phyloP scores from a whole-genome alignment of 306 rosid species.

The Glycine latifolia region DNA sequence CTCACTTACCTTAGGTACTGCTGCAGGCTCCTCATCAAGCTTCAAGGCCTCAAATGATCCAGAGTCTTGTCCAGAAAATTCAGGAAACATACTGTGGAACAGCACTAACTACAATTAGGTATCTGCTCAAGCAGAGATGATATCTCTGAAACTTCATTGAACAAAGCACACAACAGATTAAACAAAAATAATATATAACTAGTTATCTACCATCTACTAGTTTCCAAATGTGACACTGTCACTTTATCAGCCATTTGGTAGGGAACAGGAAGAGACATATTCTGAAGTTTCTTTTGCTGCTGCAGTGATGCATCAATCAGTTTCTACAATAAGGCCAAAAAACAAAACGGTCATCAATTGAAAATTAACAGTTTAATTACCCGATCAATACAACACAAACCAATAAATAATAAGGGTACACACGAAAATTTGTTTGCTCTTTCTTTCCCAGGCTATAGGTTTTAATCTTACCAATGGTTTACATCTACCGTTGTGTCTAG shows the following conservation, averaged over 20 bases:
- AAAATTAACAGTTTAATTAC: constrained; percentile 6
- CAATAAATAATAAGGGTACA: constrained; percentile 13
- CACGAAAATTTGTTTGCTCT: not conserved
- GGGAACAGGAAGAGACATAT: constrained; percentile 68
- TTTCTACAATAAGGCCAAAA: constrained; percentile 60
- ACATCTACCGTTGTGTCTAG: not conserved
- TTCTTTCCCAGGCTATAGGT: not conserved
- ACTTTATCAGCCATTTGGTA: constrained; percentile 56
- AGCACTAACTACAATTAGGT: constrained; percentile 24
- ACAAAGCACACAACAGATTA: no score
- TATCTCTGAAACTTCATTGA: not conserved
- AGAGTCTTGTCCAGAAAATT: constrained; percentile 58
- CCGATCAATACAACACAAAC: not conserved
- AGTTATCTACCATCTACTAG: constrained; percentile 56
- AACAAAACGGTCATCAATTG: constrained; percentile 29
- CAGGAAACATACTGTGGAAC: constrained; percentile 64
- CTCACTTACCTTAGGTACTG: constrained; percentile 71
- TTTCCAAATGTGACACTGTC: constrained; percentile 55
- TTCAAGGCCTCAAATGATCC: constrained; percentile 55
- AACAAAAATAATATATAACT: no score
- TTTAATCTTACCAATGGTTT: not conserved
- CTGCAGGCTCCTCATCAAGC: constrained; percentile 62
- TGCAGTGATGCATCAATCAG: constrained; percentile 66
- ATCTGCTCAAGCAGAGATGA: constrained; percentile 15
- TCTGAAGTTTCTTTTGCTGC: constrained; percentile 88